Evolutionary conservation across 2,329 filamentous ascomycete genomes (phyloP).

Genomic region (Exophiala phaeomuriformis): DNA sequence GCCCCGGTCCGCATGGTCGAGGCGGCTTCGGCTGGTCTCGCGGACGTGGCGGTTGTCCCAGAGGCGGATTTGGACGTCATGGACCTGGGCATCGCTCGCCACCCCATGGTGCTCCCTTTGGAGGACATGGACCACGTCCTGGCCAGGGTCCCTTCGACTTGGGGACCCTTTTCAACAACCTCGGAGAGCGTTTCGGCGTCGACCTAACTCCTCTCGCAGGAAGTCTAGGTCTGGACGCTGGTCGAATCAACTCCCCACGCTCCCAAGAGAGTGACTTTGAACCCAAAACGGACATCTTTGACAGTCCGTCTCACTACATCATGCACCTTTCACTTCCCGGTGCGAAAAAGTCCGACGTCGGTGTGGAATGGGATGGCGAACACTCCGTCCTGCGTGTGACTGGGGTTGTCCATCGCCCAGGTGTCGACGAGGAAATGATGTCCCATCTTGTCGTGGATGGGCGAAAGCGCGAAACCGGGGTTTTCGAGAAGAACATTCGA

Average conservation of each 20-base stretch:
- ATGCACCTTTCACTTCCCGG: conserved; percentile 69
- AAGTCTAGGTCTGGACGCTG: conserved; percentile 24
- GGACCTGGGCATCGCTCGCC: conserved; percentile 21
- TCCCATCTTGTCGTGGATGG: conserved; percentile 58
- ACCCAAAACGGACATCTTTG: conserved; percentile 58
- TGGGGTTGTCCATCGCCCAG: conserved; percentile 66
- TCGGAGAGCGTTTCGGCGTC: conserved; percentile 31
- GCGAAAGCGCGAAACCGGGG: conserved; percentile 65
- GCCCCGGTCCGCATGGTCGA: background rate
- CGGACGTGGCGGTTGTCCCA: conserved; percentile 1
- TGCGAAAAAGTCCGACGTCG: conserved; percentile 70
- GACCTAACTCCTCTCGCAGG: conserved; percentile 26
- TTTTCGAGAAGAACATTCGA: conserved; percentile 64
- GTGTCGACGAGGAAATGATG: conserved; percentile 61
- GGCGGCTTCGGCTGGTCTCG: conserved; percentile 2
- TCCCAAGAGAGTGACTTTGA: conserved; percentile 32
- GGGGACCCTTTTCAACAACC: conserved; percentile 28
- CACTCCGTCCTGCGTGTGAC: conserved; percentile 58
- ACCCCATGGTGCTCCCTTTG: conserved; percentile 18
- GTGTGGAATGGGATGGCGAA: conserved; percentile 67
- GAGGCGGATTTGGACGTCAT: conserved; percentile 14
- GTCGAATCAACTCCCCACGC: conserved; percentile 11
- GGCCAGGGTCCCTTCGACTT: conserved; percentile 20
- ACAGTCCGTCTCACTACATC: conserved; percentile 57
- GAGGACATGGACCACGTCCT: conserved; percentile 4